Conservation (phyloP, 2,329 filamentous ascomycete species). For the Lasiodiplodia hormozganensis region DNA sequence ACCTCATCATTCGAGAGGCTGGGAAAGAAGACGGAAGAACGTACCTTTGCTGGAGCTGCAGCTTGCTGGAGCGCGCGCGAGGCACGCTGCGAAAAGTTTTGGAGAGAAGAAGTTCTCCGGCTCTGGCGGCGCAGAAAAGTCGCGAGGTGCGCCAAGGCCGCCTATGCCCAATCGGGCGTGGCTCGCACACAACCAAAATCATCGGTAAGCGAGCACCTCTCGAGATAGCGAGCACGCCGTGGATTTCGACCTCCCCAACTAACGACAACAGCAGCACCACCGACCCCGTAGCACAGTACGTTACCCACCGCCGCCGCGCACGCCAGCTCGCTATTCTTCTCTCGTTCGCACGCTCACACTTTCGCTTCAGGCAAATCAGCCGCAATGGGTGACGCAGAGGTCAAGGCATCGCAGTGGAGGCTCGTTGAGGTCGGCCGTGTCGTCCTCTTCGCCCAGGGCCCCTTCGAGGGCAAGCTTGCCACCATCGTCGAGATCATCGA, state of each 20-base stretch:
- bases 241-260: constrained; percentile 31
- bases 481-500: constrained; percentile 99
- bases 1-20: constrained; percentile 76
- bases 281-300: constrained; percentile 49
- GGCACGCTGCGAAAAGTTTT: neutral
- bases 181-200: constrained; percentile 28
- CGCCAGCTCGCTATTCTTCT: neutral
- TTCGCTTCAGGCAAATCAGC: constrained; percentile 43
- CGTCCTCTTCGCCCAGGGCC: constrained; percentile 86
- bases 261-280: constrained; percentile 34
- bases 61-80: neutral
- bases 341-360: constrained; percentile 35
- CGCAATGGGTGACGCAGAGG: constrained; percentile 57
- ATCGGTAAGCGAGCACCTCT: constrained; percentile 28
- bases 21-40: constrained; percentile 20
- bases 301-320: constrained; percentile 31
- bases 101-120: constrained; percentile 5
- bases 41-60: constrained; percentile 14
- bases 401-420: constrained; percentile 69
- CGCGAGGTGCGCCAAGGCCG: constrained; percentile 7
- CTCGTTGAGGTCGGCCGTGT: constrained; percentile 98
- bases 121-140: constrained; percentile 21
- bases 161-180: constrained; percentile 3
- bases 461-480: constrained; percentile 84
- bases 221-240: constrained; percentile 23